Base-by-base conservation (phyloP, 495 filamentous ascomycete genomes). In the Neurospora sp. region DNA sequence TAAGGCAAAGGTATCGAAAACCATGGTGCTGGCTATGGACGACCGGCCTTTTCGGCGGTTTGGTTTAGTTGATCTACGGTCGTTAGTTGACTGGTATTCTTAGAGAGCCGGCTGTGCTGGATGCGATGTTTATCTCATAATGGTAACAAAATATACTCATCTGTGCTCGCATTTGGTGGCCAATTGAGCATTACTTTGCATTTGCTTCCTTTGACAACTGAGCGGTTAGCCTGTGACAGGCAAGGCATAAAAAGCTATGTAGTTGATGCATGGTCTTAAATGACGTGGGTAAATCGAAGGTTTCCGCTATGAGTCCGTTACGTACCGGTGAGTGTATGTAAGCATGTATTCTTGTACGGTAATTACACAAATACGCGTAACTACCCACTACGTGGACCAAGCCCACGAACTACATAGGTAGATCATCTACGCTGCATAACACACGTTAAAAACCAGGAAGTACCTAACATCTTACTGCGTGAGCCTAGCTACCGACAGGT, bases 1-100 rank as follows among this genome's bases (percentile, higher is more conserved):
- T 91, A 82, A 81, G n/a, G 37, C 28, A 17, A 36, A 66, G 17
- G 6, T 36, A 10, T 9, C 5, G 19, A 38, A 34, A 34, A 21
- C 19, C 71, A 28, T 6, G n/a, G 43, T 19, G 54, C 19, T 24
- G 19, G 13, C 19, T 17, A 36, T 28, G 54, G 28, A 36, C 15
- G 6, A 66, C 15, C n/a, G 17, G n/a, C 24, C 24, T 31, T 28
- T 28, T 19, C 54, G 15, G 7, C 31, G 7, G 31, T 19, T 34
- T 36, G 28, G 28, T 34, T 66, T 34, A 17, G 4, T 19, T 36
- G 21, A 24, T 24, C 1, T 54, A 17, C 28, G 34, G 21, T 31
- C 1, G 24, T 37, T 69, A 39, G 69, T 24, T 39, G 62, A 28
- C 28, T 39, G 11, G 10, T 48, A 38, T 11, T n/a, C 3, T 39